Percentiles rank a stretch among this genome's conserved stretches.
Conservation (phyloP, 345 rosid species). For the Microcos paniculata region DNA sequence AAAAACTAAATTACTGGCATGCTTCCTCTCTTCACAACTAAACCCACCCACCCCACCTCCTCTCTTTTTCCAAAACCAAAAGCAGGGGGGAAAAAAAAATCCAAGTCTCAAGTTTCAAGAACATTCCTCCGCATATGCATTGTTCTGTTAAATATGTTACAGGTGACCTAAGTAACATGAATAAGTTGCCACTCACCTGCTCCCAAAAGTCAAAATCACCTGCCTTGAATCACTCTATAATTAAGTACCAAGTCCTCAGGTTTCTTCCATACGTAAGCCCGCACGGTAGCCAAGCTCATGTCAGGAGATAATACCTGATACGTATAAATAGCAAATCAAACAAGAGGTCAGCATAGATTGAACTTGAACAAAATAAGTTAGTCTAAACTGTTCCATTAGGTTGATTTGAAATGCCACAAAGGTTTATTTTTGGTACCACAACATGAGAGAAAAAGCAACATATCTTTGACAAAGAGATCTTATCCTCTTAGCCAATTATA, state of each 20-base stretch:
- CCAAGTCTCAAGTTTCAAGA: neutral
- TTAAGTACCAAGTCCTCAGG: conserved; percentile 91
- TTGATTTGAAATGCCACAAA: conserved; percentile 6
- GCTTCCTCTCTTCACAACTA: neutral
- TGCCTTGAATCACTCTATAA: conserved; percentile 74
- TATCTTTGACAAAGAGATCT: neutral
- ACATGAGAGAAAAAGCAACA: neutral
- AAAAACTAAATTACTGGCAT: neutral
- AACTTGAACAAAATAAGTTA: neutral
- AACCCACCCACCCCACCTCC: neutral
- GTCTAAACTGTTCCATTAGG: neutral
- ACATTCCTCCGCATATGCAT: neutral
- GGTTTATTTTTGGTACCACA: neutral
- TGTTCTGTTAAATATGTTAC: neutral
- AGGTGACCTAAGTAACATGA: neutral
- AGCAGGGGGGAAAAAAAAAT: too few relatives aligned
- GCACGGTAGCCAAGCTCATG: conserved; percentile 96
- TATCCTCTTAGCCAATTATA: neutral
- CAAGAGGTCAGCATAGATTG: neutral
- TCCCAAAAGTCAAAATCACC: conserved; percentile 43
- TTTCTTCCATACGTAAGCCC: conserved; percentile 96
- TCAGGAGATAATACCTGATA: conserved; percentile 88
- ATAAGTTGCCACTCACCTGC: conserved; percentile 35
- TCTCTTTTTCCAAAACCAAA: neutral
- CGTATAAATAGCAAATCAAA: conserved; percentile 1